Evolutionary conservation across 73 alveolate genomes (phyloP).

Genomic region (Halteria grandinella): DNA sequence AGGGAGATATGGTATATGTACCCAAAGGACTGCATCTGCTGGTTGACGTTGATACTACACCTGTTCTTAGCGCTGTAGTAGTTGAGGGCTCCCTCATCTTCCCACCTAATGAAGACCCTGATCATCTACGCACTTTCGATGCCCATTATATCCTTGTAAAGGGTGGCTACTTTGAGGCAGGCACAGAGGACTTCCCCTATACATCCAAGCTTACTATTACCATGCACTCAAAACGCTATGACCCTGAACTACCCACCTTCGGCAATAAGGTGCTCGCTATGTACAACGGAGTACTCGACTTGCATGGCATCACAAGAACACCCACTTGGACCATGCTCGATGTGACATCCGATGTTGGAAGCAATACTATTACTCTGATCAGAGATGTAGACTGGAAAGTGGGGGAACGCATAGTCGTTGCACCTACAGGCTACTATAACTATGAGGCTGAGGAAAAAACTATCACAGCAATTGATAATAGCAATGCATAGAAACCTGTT

Average conservation of each 20-base stretch:
- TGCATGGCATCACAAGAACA: slow-evolving; percentile 61
- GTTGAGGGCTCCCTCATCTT: slow-evolving; percentile 73
- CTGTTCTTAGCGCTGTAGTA: slow-evolving; percentile 55
- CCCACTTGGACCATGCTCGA: slow-evolving; percentile 72
- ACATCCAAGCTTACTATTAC: slow-evolving; percentile 51
- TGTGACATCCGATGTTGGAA: slow-evolving; percentile 62
- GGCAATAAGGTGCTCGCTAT: slow-evolving; percentile 75
- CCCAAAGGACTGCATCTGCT: slow-evolving; percentile 42
- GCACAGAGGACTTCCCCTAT: slow-evolving; percentile 70
- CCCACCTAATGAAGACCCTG: slow-evolving; percentile 50
- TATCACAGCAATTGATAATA: slow-evolving; percentile 19
- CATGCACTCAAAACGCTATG: slow-evolving; percentile 46
- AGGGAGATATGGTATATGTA: slow-evolving; percentile 3
- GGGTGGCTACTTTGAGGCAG: slow-evolving; percentile 68
- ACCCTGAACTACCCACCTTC: slow-evolving; percentile 57
- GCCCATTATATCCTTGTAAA: slow-evolving; percentile 65
- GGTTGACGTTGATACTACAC: slow-evolving; percentile 39
- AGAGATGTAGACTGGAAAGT: slow-evolving; percentile 66
- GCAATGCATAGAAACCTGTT: neutral
- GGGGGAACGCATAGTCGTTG: slow-evolving; percentile 68
- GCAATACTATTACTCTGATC: slow-evolving; percentile 26
- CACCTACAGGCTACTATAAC: slow-evolving; percentile 50
- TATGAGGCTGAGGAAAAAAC: slow-evolving; percentile 60
- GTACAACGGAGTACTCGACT: slow-evolving; percentile 53
- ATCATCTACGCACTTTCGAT: slow-evolving; percentile 37